These are phyloP conservation scores for Hymenoscyphus albidus DNA, from an alignment of 2,329 filamentous ascomycete species.

Conservation along the genomic window DNA sequence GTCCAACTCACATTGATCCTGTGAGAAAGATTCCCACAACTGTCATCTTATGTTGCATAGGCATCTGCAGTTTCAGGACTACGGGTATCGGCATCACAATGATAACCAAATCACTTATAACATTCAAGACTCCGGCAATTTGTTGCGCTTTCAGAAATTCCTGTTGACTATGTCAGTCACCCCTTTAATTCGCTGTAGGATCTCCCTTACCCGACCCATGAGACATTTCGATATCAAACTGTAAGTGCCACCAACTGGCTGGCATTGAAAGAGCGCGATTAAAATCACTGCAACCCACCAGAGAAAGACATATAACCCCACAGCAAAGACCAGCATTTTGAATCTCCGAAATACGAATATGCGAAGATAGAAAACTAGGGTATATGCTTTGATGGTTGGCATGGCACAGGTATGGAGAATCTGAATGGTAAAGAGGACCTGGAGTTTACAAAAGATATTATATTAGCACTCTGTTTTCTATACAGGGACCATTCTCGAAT, in stretches of 20 bases:
- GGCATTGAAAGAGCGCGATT: not conserved
- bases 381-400: not conserved
- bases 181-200: not conserved
- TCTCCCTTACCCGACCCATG: not conserved
- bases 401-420: not conserved
- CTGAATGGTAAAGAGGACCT: not conserved
- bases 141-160: not conserved
- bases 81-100: not conserved
- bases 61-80: not conserved
- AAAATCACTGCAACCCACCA: not conserved
- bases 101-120: not conserved
- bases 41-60: not conserved
- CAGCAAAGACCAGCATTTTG: not conserved
- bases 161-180: not conserved
- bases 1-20: not conserved
- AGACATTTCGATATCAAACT: not conserved
- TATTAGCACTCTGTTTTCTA: too few relatives aligned
- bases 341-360: not conserved
- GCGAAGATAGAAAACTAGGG: not conserved
- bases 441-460: not conserved
- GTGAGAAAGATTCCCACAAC: not conserved
- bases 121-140: not conserved
- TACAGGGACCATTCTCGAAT: too few relatives aligned
- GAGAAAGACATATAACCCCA: not conserved
- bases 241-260: not conserved